phyloP scores from a whole-genome alignment of 148 eudicot species.

The Vaccinium macrocarpon region DNA sequence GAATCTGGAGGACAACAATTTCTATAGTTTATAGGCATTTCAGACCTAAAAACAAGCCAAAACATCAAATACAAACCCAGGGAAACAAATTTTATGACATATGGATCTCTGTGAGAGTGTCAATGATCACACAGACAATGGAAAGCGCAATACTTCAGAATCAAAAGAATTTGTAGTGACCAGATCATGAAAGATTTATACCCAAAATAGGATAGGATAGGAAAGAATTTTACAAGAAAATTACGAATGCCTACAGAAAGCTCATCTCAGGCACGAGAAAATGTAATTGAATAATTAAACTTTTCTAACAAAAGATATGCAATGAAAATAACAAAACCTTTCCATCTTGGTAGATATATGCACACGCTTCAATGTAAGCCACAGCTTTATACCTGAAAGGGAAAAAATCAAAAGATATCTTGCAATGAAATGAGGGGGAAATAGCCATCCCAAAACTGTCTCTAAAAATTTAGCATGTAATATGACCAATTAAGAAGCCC shows the following conservation, averaged over 20 bases:
- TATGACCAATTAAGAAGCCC: background rate
- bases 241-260: background rate
- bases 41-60: background rate
- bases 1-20: constrained; percentile 50
- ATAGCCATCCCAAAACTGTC: background rate
- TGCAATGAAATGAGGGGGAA: background rate
- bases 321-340: constrained; percentile 52
- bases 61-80: background rate
- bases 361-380: constrained; percentile 94
- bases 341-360: constrained; percentile 93
- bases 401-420: background rate
- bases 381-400: constrained; percentile 88
- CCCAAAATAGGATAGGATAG: background rate
- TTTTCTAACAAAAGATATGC: background rate
- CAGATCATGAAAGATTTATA: background rate
- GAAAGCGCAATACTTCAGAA: constrained; percentile 17
- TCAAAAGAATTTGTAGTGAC: background rate
- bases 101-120: background rate
- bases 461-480: background rate
- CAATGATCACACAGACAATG: constrained; percentile 26
- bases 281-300: background rate
- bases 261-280: background rate
- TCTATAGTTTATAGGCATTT: background rate
- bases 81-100: background rate
- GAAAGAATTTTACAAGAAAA: background rate